Base-by-base conservation (phyloP, 2,329 filamentous ascomycete genomes). In the Aspergillus fumigatiaffinis region DNA sequence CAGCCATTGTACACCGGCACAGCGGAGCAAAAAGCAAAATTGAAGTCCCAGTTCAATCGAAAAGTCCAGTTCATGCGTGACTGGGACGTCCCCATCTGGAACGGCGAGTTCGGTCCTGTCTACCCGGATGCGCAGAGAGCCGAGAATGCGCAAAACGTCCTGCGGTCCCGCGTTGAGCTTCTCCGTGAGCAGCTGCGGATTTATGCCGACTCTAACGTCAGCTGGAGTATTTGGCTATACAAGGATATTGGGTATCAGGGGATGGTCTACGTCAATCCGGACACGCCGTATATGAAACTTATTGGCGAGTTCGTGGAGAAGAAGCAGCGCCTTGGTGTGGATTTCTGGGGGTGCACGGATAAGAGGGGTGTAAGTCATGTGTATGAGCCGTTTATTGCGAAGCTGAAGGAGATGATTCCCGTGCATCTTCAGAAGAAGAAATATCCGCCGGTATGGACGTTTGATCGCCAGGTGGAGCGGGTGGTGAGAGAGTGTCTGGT, bases 181-280 rank as follows among this genome's bases (percentile, higher is more conserved):
- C 26, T 28, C 26, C 26, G 26, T 8, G 26, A 28, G 7, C 26
- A 28, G 26, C 26, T 28, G 8, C 26, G 26, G 26, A 28, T 28
- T 28, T 28, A 28, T 28, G 26, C 26, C 7, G 26, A 28, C 26
- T 28, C 26, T 8, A 28, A 28, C 8, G 26, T 28, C 26, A 28
- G 26, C 26, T 28, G 26, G 26, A 28, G 26, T 28, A 28, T 28
- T 28, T 28, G 26, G 26, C 26, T 28, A 0, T 83, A 82, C 68
- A 84, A 83, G 65, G 80, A 84, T 59, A 77, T 84, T 23, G 80
- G 80, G 0, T 75, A 78, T 51, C 79, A 82, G 68, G 81, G 81
- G 5, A 81, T 84, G 79, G 69, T 80, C 0, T 77, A 80, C 58
- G 67, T 77, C 1, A 70, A 72, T 25, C 75, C 76, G 0, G 68